Conservation (phyloP, 768 basidiomycete genomes). For the Kwoniella bestiolae region DNA sequence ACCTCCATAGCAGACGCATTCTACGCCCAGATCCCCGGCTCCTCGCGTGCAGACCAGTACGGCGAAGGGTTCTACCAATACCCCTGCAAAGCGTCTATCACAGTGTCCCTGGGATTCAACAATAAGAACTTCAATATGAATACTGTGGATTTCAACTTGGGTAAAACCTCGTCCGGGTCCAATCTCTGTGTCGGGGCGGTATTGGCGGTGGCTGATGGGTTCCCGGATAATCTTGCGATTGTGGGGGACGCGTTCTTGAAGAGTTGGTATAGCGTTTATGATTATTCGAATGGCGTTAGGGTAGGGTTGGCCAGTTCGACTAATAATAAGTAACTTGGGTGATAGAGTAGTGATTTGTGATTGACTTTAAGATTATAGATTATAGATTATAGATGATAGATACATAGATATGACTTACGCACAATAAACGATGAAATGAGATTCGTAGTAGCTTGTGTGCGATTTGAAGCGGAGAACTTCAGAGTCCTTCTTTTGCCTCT, state of each 20-base stretch:
- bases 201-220: conserved; percentile 60
- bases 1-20: conserved; percentile 60
- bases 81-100: conserved; percentile 61
- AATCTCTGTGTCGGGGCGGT: conserved; percentile 68
- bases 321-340: conserved; percentile 36
- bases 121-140: conserved; percentile 60
- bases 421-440: background rate
- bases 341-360: background rate
- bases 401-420: background rate
- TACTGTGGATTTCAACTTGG: conserved; percentile 66
- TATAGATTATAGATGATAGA: background rate
- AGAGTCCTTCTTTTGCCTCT: no score
- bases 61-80: conserved; percentile 65
- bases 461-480: no score
- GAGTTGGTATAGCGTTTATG: conserved; percentile 69
- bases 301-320: conserved; percentile 67
- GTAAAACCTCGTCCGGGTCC: conserved; percentile 54
- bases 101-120: conserved; percentile 62
- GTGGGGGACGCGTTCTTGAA: conserved; percentile 71
- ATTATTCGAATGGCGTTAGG: conserved; percentile 64
- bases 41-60: conserved; percentile 60
- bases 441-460: no score
- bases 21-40: conserved; percentile 66
- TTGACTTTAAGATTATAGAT: conserved; percentile 2
- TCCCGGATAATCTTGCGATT: conserved; percentile 66